These are phyloP conservation scores for Trichoderma citrinoviride DNA, from an alignment of 2,329 filamentous ascomycete genomes.

Conservation along the genomic window DNA sequence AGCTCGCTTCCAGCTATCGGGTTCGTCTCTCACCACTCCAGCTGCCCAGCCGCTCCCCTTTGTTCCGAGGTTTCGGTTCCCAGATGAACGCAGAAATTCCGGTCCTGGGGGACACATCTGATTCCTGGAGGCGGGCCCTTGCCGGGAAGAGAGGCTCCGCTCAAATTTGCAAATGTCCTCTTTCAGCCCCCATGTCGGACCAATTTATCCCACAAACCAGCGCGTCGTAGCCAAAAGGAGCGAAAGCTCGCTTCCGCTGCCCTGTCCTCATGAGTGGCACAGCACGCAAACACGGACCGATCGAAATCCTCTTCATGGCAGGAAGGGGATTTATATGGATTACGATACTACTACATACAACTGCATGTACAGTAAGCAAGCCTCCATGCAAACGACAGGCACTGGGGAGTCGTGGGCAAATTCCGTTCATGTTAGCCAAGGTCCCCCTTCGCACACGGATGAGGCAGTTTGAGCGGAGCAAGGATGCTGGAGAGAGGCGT, in stretches of 20 bases:
- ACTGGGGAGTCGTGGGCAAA: no score
- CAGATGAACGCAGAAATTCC: slow-evolving; percentile 2
- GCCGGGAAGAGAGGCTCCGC: neutral
- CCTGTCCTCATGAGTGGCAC: neutral
- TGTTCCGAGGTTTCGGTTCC: neutral
- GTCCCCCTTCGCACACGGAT: no score
- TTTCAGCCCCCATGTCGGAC: neutral
- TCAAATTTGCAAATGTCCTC: neutral
- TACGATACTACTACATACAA: no score
- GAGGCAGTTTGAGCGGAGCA: no score
- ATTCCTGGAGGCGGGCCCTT: neutral
- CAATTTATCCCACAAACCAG: neutral
- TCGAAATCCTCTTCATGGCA: neutral
- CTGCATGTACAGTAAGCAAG: no score
- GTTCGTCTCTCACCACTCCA: neutral
- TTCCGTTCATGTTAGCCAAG: no score
- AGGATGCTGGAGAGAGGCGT: no score
- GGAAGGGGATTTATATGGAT: no score
- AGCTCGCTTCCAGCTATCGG: slow-evolving; percentile 1
- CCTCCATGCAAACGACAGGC: no score
- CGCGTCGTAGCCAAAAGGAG: neutral
- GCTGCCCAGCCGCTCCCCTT: neutral
- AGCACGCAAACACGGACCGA: neutral
- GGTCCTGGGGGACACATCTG: neutral
- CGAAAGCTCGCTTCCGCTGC: neutral